Percentiles rank a stretch among this genome's conserved stretches.
These are phyloP conservation scores for Rhynchosporium secalis DNA, from an alignment of 2,329 filamentous ascomycete species.

Conservation along the genomic window DNA sequence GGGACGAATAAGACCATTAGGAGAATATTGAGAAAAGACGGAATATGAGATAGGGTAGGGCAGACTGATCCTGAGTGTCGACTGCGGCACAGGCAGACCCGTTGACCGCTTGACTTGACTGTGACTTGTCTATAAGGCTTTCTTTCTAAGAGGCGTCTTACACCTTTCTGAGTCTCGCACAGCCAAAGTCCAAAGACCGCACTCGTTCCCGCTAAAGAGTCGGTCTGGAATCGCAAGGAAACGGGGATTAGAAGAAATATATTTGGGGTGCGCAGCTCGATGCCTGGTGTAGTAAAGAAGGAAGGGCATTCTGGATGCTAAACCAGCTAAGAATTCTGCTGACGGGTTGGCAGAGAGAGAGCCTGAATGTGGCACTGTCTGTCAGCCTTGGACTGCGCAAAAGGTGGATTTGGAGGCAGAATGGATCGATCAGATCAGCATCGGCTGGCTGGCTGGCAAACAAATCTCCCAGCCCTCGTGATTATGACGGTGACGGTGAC, in stretches of 20 bases:
- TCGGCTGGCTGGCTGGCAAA: too few species aligned
- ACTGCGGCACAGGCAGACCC: conserved; percentile 2
- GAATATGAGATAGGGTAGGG: neutral
- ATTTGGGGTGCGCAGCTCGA: neutral
- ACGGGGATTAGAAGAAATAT: neutral
- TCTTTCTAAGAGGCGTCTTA: neutral
- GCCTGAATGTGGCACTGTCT: neutral
- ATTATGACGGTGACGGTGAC: neutral
- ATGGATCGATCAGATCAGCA: neutral
- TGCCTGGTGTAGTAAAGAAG: neutral
- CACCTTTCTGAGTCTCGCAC: neutral
- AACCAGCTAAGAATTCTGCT: neutral
- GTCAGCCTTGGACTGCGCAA: conserved; percentile 8
- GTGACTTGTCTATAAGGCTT: neutral
- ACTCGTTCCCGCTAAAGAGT: neutral
- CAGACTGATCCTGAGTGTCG: neutral
- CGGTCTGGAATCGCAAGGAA: neutral
- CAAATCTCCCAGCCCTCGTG: too few species aligned
- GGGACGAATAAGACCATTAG: conserved; percentile 7
- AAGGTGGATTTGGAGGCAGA: conserved; percentile 2
- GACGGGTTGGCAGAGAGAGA: conserved; percentile 2
- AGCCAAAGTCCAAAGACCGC: neutral
- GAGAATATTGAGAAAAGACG: neutral
- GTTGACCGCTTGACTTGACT: neutral
- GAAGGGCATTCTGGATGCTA: neutral